Base-by-base conservation (phyloP, 768 basidiomycete genomes). In the Leccinum truebloodii region DNA sequence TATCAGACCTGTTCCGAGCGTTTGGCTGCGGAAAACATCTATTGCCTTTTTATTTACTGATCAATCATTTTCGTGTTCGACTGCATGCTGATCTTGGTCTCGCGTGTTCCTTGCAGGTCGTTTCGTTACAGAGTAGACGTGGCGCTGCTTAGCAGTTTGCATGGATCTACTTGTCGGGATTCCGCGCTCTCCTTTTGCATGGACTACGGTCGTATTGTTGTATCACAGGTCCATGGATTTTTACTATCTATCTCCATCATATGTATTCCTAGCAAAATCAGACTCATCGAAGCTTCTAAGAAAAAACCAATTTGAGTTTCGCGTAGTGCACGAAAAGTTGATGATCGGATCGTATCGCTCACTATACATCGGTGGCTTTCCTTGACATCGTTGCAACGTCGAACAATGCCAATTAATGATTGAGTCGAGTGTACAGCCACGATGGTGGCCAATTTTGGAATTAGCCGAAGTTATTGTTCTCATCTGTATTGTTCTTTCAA, bases 1-100 rank as follows among this genome's bases (percentile, higher is more conserved):
- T 57, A 77, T 83, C 86, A 90, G 87, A 89, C 88, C 88, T 90
- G 87, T 90, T 85, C 89, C 78, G 86, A 90, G 73, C 76, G 65
- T 51, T 69, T 68, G 70, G 66, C 68, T 84, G 86, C 78, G 83
- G 87, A 86, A 75, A 80, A 71, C 66, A 63, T 68, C 81, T 79
- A 86, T 88, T 88, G 86, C 87, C 82, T 85, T 80, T 80, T 79
- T 73, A 67, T 70, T 76, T 79, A 72, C 64, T 63, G 62, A 74
- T 62, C 4, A 24, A 13, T 34, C 5, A 26, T 55, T 51, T 14
- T 10, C 34, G 50, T 49, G n/a, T 60, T 52, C 6, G 49, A 54
- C n/a, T 46, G 18, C 18, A 52, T 60, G 52, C 61, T 63, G 16
- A 48, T 55, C 13, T 55, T 60, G 57, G 70, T 54, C 46, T 4